These are phyloP conservation scores for Collariella sp. DNA, from an alignment of 495 filamentous ascomycete species.

Conservation along the genomic window DNA sequence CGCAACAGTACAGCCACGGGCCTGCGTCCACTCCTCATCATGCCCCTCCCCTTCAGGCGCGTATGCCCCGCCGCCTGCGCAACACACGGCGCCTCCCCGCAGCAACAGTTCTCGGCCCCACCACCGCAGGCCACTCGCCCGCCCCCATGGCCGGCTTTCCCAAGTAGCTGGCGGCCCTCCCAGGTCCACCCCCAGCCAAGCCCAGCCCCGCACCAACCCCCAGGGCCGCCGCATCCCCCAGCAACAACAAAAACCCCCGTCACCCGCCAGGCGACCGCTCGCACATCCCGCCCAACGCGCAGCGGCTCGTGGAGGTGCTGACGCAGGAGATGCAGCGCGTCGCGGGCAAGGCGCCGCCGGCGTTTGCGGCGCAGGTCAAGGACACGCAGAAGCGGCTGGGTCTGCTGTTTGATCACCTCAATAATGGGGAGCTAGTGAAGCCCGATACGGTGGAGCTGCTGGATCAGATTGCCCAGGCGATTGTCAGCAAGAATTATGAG, in stretches of 20 bases:
- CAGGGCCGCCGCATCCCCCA: conserved; percentile 34
- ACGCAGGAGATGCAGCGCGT: conserved; percentile 80
- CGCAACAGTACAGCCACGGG: conserved; percentile 40
- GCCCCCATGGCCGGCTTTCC: conserved; percentile 39
- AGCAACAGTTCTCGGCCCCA: conserved; percentile 30
- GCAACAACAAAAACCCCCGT: conserved; percentile 19
- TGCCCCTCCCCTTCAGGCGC: conserved; percentile 45
- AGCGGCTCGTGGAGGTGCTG: conserved; percentile 73
- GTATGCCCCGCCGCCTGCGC: conserved; percentile 45
- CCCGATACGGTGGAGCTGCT: conserved; percentile 66
- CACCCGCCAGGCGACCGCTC: conserved; percentile 75
- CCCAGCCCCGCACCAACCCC: conserved; percentile 42
- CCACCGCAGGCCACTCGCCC: conserved; percentile 23
- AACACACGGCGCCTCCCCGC: conserved; percentile 23
- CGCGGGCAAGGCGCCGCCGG: conserved; percentile 67
- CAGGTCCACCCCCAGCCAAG: conserved; percentile 21
- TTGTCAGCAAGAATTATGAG: conserved; percentile 66
- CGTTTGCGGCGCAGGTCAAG: conserved; percentile 76
- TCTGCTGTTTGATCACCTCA: conserved; percentile 90
- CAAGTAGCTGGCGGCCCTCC: conserved; percentile 38
- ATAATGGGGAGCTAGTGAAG: conserved; percentile 85
- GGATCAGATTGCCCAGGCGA: conserved; percentile 52
- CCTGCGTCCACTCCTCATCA: conserved; percentile 25
- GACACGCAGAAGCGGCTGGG: conserved; percentile 88
- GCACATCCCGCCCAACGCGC: conserved; percentile 70